Conservation (phyloP, 345 rosid species). For the Dimocarpus longan region DNA sequence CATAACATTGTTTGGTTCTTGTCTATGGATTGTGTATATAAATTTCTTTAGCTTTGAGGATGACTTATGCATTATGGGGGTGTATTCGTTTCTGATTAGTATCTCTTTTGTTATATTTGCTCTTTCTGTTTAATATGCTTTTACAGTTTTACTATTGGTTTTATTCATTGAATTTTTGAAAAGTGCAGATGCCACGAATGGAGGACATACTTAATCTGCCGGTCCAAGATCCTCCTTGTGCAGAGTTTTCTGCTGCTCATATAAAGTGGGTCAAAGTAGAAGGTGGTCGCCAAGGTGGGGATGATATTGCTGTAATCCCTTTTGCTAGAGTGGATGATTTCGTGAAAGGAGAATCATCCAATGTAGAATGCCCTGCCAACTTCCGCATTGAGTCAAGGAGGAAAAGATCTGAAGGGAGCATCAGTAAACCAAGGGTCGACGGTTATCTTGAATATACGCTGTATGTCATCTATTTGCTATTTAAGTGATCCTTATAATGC, state of each 20-base stretch:
- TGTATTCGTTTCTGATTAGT: background rate
- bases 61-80: background rate
- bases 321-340: constrained; percentile 58
- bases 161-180: background rate
- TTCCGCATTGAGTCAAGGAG: constrained; percentile 62
- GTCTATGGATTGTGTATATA: background rate
- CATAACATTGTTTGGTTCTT: background rate
- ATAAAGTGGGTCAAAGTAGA: constrained; percentile 52
- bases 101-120: background rate
- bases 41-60: background rate
- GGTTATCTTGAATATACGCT: constrained; percentile 61
- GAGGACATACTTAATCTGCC: constrained; percentile 60
- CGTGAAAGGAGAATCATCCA: constrained; percentile 58
- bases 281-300: constrained; percentile 62
- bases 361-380: constrained; percentile 58
- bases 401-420: constrained; percentile 56
- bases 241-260: constrained; percentile 52
- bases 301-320: constrained; percentile 56
- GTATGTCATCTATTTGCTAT: constrained; percentile 33
- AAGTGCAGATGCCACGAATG: constrained; percentile 52
- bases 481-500: constrained; percentile 5
- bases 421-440: constrained; percentile 61
- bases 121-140: background rate
- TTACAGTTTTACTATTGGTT: background rate
- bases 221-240: constrained; percentile 53